Percentiles rank a stretch among this genome's conserved stretches.
phyloP scores from a whole-genome alignment of 2,329 filamentous ascomycete species.

The Phoma sp. region DNA sequence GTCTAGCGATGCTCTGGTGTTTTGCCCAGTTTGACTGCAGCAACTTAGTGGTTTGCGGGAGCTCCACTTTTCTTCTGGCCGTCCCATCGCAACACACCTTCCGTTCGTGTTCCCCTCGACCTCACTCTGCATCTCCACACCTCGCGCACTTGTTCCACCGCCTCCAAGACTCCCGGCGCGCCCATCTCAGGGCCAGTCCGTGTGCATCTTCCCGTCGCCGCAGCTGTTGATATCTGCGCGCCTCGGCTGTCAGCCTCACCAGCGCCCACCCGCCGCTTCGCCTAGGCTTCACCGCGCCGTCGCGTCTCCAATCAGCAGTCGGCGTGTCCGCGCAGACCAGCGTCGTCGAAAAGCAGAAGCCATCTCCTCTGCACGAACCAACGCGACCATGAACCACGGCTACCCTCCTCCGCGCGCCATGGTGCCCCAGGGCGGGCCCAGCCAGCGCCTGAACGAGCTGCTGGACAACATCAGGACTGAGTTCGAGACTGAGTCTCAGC shows the following conservation, averaged over 20 bases:
- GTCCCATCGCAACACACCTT: slow-evolving; percentile 3
- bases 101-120: slow-evolving; percentile 8
- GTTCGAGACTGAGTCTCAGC: slow-evolving; percentile 83
- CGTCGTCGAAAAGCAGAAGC: slow-evolving; percentile 4
- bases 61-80: neutral
- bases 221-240: slow-evolving; percentile 13
- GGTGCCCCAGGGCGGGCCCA: slow-evolving; percentile 61
- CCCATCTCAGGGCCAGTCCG: slow-evolving; percentile 30
- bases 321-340: slow-evolving; percentile 13
- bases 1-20: neutral
- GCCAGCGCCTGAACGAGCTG: slow-evolving; percentile 84
- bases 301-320: slow-evolving; percentile 19
- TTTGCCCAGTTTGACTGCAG: neutral
- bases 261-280: slow-evolving; percentile 16
- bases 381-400: slow-evolving; percentile 61
- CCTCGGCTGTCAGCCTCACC: slow-evolving; percentile 21
- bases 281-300: slow-evolving; percentile 23
- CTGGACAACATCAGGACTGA: slow-evolving; percentile 89
- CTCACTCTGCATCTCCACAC: slow-evolving; percentile 7
- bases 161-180: slow-evolving; percentile 7
- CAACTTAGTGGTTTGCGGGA: neutral
- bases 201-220: slow-evolving; percentile 4
- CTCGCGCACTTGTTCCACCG: neutral
- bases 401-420: slow-evolving; percentile 87
- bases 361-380: neutral